These are phyloP conservation scores for Penicillium sp. DNA, from an alignment of 2,329 filamentous ascomycete genomes.

Conservation along the genomic window DNA sequence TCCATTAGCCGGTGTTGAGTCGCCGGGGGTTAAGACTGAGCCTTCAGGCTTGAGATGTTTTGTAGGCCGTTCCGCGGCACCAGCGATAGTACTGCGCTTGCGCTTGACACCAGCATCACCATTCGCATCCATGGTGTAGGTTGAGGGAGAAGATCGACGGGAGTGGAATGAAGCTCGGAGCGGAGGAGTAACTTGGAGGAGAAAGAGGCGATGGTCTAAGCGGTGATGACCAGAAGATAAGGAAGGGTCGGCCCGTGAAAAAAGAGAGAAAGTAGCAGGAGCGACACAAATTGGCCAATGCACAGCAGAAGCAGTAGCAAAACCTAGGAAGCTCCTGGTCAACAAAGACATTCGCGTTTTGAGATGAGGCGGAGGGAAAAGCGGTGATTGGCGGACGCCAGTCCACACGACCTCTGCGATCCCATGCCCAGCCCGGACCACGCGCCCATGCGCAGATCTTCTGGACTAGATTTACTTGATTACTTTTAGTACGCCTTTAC, in stretches of 20 bases:
- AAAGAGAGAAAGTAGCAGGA: neutral
- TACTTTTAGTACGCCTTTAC: neutral
- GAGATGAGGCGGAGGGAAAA: slow-evolving; percentile 17
- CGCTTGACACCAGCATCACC: slow-evolving; percentile 54
- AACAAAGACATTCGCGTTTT: slow-evolving; percentile 38
- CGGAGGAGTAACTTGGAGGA: slow-evolving; percentile 14
- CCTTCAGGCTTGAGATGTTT: slow-evolving; percentile 57
- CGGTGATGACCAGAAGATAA: slow-evolving; percentile 8
- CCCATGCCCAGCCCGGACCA: slow-evolving; percentile 11
- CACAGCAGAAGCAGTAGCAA: slow-evolving; percentile 15
- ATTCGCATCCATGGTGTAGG: slow-evolving; percentile 49
- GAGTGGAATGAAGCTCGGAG: slow-evolving; percentile 11
- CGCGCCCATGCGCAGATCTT: slow-evolving; percentile 6
- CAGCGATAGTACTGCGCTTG: slow-evolving; percentile 56
- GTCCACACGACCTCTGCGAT: slow-evolving; percentile 14
- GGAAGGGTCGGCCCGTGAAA: slow-evolving; percentile 8
- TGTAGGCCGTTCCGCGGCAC: slow-evolving; percentile 52
- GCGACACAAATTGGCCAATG: slow-evolving; percentile 10
- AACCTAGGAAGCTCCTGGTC: slow-evolving; percentile 7
- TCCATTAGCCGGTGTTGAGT: slow-evolving; percentile 45
- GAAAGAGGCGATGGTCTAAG: slow-evolving; percentile 3
- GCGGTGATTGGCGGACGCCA: slow-evolving; percentile 16
- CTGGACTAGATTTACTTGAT: neutral
- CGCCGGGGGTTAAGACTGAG: slow-evolving; percentile 41
- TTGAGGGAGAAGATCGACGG: slow-evolving; percentile 7